Evolutionary conservation across 2,329 filamentous ascomycete species (phyloP).

Genomic region (Bimuria novae-zelandiae): DNA sequence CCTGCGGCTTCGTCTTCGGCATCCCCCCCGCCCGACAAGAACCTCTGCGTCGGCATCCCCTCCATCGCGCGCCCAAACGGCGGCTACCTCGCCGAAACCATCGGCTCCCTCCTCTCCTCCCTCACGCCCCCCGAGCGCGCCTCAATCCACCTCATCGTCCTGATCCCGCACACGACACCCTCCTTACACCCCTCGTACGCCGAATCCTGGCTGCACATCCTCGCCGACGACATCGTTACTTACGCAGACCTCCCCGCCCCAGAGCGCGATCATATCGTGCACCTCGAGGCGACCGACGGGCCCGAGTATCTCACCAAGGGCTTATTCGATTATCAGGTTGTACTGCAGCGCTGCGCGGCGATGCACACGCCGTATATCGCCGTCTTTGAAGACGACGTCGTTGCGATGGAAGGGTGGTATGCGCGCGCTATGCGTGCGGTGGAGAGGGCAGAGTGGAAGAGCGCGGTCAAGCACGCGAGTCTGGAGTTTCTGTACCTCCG

Average conservation of each 20-base stretch:
- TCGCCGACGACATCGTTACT: constrained; percentile 49
- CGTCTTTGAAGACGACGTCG: constrained; percentile 54
- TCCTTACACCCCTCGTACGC: constrained; percentile 47
- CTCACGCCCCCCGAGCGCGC: constrained; percentile 48
- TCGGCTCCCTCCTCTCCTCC: constrained; percentile 52
- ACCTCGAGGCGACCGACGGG: constrained; percentile 33
- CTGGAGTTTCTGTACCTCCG: constrained; percentile 50
- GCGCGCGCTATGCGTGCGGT: constrained; percentile 47
- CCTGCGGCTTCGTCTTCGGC: constrained; percentile 18
- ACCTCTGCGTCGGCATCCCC: constrained; percentile 52
- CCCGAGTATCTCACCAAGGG: constrained; percentile 47
- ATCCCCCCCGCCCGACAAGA: constrained; percentile 21
- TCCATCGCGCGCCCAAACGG: constrained; percentile 47
- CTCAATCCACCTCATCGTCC: constrained; percentile 49
- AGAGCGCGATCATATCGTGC: constrained; percentile 40
- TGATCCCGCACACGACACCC: constrained; percentile 52
- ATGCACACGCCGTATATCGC: constrained; percentile 47
- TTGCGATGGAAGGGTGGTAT: constrained; percentile 56
- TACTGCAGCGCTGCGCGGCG: constrained; percentile 48
- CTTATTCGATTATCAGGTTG: constrained; percentile 51
- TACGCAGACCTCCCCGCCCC: constrained; percentile 45
- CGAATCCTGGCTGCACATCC: constrained; percentile 47
- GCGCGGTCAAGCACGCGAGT: constrained; percentile 23
- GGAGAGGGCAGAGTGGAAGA: constrained; percentile 37
- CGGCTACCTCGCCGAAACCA: constrained; percentile 48